Evolutionary conservation across 768 basidiomycete species (phyloP).

Genomic region (Tricholoma sp.): DNA sequence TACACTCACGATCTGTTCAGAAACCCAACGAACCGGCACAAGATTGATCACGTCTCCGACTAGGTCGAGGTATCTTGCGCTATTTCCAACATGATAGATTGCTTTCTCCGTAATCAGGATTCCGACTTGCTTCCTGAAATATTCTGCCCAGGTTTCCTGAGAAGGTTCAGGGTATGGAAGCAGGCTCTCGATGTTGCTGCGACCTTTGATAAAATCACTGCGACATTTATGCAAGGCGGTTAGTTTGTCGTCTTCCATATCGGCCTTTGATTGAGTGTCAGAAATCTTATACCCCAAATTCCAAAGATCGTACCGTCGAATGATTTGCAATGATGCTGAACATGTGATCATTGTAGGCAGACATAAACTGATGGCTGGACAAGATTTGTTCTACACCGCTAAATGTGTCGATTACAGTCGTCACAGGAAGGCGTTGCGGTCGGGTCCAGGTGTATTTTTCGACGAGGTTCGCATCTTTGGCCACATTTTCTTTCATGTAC

Average conservation of each 20-base stretch:
- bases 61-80: slow-evolving; percentile 44
- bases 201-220: not conserved
- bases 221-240: slow-evolving; percentile 1
- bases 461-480: slow-evolving; percentile 23
- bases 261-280: not conserved
- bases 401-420: slow-evolving; percentile 26
- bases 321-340: slow-evolving; percentile 22
- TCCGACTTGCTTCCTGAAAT: slow-evolving; percentile 29
- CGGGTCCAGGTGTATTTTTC: slow-evolving; percentile 56
- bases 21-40: slow-evolving; percentile 58
- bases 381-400: slow-evolving; percentile 32
- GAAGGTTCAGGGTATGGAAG: slow-evolving; percentile 1
- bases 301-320: slow-evolving; percentile 13
- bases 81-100: slow-evolving; percentile 23
- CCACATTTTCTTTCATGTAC: slow-evolving; percentile 37
- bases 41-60: slow-evolving; percentile 64
- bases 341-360: slow-evolving; percentile 29
- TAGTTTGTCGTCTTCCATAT: not conserved
- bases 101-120: slow-evolving; percentile 31
- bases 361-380: slow-evolving; percentile 23
- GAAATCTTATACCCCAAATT: slow-evolving; percentile 10
- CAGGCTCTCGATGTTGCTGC: slow-evolving; percentile 9
- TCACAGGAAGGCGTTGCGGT: slow-evolving; percentile 28
- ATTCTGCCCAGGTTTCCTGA: slow-evolving; percentile 15
- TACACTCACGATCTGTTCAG: slow-evolving; percentile 47